These are phyloP conservation scores for Artomyces pyxidatus DNA, from an alignment of 768 basidiomycete genomes.

Conservation along the genomic window DNA sequence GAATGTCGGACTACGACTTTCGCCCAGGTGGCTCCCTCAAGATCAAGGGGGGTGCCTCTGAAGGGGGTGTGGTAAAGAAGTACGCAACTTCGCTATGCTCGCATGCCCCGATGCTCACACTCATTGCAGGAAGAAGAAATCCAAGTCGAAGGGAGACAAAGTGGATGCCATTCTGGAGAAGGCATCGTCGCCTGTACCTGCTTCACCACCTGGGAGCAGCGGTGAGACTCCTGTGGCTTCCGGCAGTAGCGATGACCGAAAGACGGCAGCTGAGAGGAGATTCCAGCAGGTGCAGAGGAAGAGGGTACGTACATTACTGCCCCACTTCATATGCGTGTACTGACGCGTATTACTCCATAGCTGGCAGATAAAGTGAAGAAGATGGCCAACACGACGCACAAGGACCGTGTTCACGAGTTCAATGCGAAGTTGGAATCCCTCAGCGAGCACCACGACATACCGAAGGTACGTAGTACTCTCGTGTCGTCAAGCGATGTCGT, in stretches of 20 bases:
- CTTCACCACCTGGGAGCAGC: conserved; percentile 47
- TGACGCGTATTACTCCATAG: conserved; percentile 29
- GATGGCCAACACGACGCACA: conserved; percentile 80
- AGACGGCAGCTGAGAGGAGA: conserved; percentile 81
- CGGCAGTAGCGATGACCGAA: conserved; percentile 38
- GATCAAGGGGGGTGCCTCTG: conserved; percentile 74
- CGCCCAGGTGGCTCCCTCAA: conserved; percentile 85
- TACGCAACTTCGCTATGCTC: conserved; percentile 26
- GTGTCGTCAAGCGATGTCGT: conserved; percentile 1
- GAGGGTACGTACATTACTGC: conserved; percentile 38
- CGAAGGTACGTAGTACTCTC: conserved; percentile 49
- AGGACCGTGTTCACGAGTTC: conserved; percentile 88
- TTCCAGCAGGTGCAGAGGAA: conserved; percentile 84
- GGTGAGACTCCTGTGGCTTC: conserved; percentile 40
- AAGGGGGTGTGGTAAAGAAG: conserved; percentile 83
- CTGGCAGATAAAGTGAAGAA: conserved; percentile 67
- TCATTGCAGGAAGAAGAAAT: conserved; percentile 73
- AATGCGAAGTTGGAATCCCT: conserved; percentile 80
- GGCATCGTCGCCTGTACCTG: conserved; percentile 32
- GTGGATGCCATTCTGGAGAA: conserved; percentile 30
- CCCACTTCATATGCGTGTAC: not conserved
- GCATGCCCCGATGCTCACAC: not conserved
- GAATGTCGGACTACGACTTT: conserved; percentile 84
- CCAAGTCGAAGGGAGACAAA: conserved; percentile 43
- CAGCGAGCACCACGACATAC: conserved; percentile 93